These are phyloP conservation scores for Sporisorium scitamineum DNA, from an alignment of 1,284 basidiomycete genomes.

Conservation along the genomic window DNA sequence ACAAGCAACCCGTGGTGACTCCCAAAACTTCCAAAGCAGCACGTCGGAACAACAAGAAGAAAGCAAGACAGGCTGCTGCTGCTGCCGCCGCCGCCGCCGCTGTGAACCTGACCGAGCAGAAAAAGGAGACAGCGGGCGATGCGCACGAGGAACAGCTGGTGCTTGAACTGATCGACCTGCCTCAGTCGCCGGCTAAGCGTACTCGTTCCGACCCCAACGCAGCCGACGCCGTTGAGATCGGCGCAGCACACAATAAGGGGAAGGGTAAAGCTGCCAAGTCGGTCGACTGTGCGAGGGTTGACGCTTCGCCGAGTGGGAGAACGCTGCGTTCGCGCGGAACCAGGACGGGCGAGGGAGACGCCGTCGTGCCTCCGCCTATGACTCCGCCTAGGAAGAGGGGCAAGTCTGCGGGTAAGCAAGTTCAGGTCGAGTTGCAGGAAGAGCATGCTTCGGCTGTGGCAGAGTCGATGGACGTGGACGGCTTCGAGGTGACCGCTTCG, in stretches of 20 bases:
- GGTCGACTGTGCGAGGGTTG: background rate
- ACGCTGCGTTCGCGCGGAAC: constrained; percentile 20
- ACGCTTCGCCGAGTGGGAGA: constrained; percentile 13
- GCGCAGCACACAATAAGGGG: background rate
- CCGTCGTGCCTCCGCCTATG: constrained; percentile 3
- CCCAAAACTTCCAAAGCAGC: constrained; percentile 29
- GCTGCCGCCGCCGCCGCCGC: constrained; percentile 11
- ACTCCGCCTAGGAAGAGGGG: constrained; percentile 28
- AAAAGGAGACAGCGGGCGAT: constrained; percentile 4
- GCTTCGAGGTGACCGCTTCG: constrained; percentile 28
- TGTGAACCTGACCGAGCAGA: constrained; percentile 10
- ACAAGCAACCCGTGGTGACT: background rate
- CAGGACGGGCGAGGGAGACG: constrained; percentile 1
- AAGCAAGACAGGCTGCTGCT: constrained; percentile 13
- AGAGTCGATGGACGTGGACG: constrained; percentile 29
- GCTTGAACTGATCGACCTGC: constrained; percentile 11
- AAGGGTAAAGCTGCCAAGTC: constrained; percentile 9
- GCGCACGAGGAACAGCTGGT: constrained; percentile 28
- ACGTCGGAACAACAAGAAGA: constrained; percentile 31
- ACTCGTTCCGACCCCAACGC: constrained; percentile 3
- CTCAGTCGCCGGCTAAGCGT: constrained; percentile 14
- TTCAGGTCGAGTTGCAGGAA: background rate
- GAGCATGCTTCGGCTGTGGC: background rate
- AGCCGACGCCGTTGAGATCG: background rate
- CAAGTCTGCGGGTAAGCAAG: background rate